Evolutionary conservation across 495 filamentous ascomycete species (phyloP), one percentile per base, ranked within the genome.

Genomic region (Podospora tetraspora): DNA sequence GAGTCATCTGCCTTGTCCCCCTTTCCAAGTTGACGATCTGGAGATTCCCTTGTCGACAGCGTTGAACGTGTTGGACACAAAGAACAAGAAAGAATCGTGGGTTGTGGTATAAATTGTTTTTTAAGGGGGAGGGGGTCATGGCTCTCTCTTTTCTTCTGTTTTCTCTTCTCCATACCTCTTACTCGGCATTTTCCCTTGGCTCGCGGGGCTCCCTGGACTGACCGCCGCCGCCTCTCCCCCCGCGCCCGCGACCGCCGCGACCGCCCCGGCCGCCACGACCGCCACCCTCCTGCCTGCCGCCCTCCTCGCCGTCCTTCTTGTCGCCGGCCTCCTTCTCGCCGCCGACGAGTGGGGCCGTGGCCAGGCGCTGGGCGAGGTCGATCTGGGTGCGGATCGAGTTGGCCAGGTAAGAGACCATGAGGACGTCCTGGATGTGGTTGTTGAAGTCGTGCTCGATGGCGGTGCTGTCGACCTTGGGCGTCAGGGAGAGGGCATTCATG

Each of bases 381-480:
- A 99, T 99, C 84, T 99, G 95, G 73, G 94, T 97, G 79, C 95
- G 92, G 80, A 99, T 96, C 62, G 94, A 97, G 84, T 98, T 99
- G 72, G 95, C 93, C 59, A 99, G 85, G 84, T 99, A 99, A 61
- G 92, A 93, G 70, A 98, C 93, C 73, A 97, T 90, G 61, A 99
- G 88, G 67, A 99, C 93, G 76, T 99, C 95, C 83, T 99, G 95
- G 79, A 99, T 92, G 82, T 99, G 95, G 82, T 96, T 96, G 86
- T 99, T 98, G 87, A 99, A 99, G 84, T 97, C 94, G 74, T 90
- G 80, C 85, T 99, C 95, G 74, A 99, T 92, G 73, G 94, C 90
- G 61, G 88, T 85, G 8, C 89, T 84, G 68, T 95, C 90, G 9
- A 99, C 95, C 84, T 97, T 98, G 67, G 95, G 95, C 32, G 94